Conservation (phyloP, 2,329 filamentous ascomycete genomes). For the Neopestalotiopsis sp. region DNA sequence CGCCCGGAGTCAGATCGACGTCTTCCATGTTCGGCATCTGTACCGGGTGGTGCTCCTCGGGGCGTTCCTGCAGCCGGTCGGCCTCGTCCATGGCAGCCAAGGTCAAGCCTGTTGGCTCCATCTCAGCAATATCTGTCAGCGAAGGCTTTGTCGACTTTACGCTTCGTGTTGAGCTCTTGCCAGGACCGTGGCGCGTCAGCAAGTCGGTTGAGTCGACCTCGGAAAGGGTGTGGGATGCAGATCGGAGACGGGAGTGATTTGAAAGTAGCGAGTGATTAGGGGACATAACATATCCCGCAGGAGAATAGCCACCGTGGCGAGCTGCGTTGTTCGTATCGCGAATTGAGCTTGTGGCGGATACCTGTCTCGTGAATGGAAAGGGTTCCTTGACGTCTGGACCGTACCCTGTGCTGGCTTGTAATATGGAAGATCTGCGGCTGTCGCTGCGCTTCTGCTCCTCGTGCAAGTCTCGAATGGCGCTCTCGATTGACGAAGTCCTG, state of each 20-base stretch:
- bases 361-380: constrained; percentile 45
- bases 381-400: constrained; percentile 34
- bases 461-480: constrained; percentile 77
- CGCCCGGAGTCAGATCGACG: constrained; percentile 35
- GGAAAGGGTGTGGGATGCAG: constrained; percentile 55
- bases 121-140: constrained; percentile 63
- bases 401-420: constrained; percentile 52
- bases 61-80: constrained; percentile 46
- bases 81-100: constrained; percentile 60
- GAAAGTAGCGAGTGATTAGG: constrained; percentile 67
- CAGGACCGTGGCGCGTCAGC: constrained; percentile 58
- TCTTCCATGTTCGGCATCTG: constrained; percentile 31
- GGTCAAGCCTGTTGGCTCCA: constrained; percentile 58
- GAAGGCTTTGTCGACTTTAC: constrained; percentile 54
- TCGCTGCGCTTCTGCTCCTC: constrained; percentile 73
- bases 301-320: constrained; percentile 73
- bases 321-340: constrained; percentile 72
- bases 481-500: constrained; percentile 76
- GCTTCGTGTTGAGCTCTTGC: constrained; percentile 59
- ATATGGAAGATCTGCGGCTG: constrained; percentile 68
- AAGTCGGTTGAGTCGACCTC: constrained; percentile 46
- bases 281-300: constrained; percentile 70
- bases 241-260: constrained; percentile 52
- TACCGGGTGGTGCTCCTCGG: constrained; percentile 42
- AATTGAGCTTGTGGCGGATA: constrained; percentile 64